Base-by-base conservation (phyloP, 305 asterid genomes). In the Fraxinus sp. region DNA sequence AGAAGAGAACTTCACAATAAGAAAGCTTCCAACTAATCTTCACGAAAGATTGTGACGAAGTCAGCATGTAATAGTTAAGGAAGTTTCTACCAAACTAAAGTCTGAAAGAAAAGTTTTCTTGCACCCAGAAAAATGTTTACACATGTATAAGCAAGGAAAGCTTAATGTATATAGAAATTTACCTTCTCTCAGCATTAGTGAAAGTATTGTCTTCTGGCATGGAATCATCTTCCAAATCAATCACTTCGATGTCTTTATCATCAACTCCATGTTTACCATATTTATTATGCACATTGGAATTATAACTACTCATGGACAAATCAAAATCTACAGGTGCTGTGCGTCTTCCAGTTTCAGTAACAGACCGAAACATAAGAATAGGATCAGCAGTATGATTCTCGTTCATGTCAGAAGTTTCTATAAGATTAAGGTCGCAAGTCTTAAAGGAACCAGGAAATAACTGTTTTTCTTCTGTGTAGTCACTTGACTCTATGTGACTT, bases 201-300 rank as follows among this genome's bases (percentile, higher is more conserved):
- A 86, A 85, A 76, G 88, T 85, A 82, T 84, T 85, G 85, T 92
- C 91, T 52, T 91, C 97, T 84, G 84, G 93, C 7, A 81, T 83
- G 83, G 94, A 91, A 88, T 96, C 98, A 83, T 85, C 90, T 68
- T 96, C 99, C 89, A 93, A 89, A 90, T 96, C 99, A 75, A 94
- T 96, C 90, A 96, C 92, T 89, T 94, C 98, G 71, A 95, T 90
- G 78, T 89, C 91, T 85, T 85, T 91, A 74, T 90, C 90, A 76
- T 82, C 87, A 78, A 82, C 46, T 77, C 85, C 88, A 74, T 79
- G 84, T 84, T 86, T 90, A 82, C 89, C 87, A 78, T 74, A 88
- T 88, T 84, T 92, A 83, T 78, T 86, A 18, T 89, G 78, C 70
- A 81, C 57, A 55, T 76, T 85, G 78, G 78, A 80, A 64, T 84